Evolutionary conservation across 129 eudicot genomes (phyloP).

Genomic region (Sambucus nigra): DNA sequence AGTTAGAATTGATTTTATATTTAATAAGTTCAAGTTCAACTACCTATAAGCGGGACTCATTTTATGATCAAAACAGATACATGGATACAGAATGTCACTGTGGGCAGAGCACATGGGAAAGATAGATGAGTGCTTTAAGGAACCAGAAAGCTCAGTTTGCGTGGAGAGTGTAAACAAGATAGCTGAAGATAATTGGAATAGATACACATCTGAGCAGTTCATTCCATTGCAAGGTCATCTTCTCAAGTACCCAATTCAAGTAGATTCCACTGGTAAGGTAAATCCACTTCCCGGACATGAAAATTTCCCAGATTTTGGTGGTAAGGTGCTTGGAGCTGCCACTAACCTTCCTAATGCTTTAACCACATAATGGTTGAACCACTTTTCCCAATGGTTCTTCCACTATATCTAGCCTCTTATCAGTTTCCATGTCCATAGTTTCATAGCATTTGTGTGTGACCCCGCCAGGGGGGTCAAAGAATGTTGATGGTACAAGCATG

Average conservation of each 20-base stretch:
- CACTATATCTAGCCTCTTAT: neutral
- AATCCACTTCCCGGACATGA: constrained; percentile 36
- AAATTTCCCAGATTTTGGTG: constrained; percentile 47
- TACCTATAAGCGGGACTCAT: too few species aligned
- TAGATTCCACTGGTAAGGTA: constrained; percentile 36
- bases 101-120: constrained; percentile 62
- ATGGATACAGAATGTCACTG: constrained; percentile 56
- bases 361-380: constrained; percentile 15
- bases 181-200: constrained; percentile 52
- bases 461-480: too few species aligned
- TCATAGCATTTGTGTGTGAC: neutral
- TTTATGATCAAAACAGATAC: too few species aligned
- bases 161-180: constrained; percentile 34
- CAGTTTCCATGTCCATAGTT: neutral
- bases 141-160: constrained; percentile 34
- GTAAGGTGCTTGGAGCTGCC: constrained; percentile 44
- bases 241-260: constrained; percentile 38
- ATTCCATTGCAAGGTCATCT: constrained; percentile 42
- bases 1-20: too few species aligned
- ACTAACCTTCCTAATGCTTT: constrained; percentile 47
- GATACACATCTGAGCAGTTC: constrained; percentile 29
- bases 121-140: constrained; percentile 35
- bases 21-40: too few species aligned
- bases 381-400: neutral
- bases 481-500: neutral